These are phyloP conservation scores for Pichia occidentalis DNA, from an alignment of 805 yeast species.

Conservation along the genomic window DNA sequence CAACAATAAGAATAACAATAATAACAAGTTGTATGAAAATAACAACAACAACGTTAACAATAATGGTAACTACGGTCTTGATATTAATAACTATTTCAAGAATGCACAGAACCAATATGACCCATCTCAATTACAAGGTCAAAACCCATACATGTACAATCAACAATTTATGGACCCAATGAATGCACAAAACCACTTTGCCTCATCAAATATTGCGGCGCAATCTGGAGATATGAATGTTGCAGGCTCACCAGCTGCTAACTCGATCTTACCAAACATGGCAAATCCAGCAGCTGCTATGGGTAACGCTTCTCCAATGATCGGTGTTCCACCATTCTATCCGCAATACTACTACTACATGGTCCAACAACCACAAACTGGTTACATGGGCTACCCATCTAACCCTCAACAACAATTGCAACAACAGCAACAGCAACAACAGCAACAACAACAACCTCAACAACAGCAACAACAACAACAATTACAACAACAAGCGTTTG, in stretches of 20 bases:
- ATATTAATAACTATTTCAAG: constrained; percentile 24
- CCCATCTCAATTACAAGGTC: constrained; percentile 21
- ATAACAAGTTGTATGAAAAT: constrained; percentile 16
- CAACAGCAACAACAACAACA: constrained; percentile 18
- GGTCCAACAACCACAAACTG: constrained; percentile 11
- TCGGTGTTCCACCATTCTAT: constrained; percentile 27
- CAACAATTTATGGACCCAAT: constrained; percentile 21
- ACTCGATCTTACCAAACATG: constrained; percentile 19
- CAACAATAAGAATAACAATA: constrained; percentile 17
- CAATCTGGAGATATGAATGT: constrained; percentile 5
- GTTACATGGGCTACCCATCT: constrained; percentile 9
- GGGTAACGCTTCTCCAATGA: constrained; percentile 24
- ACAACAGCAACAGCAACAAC: constrained; percentile 14
- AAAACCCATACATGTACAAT: constrained; percentile 13
- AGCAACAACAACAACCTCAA: constrained; percentile 13
- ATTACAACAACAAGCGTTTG: constrained; percentile 15
- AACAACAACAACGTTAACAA: constrained; percentile 14
- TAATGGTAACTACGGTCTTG: constrained; percentile 19
- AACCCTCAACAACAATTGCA: constrained; percentile 23
- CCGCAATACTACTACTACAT: constrained; percentile 29
- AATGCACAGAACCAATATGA: constrained; percentile 21
- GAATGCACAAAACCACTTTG: constrained; percentile 17
- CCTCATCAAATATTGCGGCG: constrained; percentile 8
- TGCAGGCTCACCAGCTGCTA: constrained; percentile 17
- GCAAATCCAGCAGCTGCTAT: constrained; percentile 10